Evolutionary conservation across 139 green algal species (phyloP), one percentile per base, ranked within the genome.

Genomic region (Deuterostichococcus epilithicus): DNA sequence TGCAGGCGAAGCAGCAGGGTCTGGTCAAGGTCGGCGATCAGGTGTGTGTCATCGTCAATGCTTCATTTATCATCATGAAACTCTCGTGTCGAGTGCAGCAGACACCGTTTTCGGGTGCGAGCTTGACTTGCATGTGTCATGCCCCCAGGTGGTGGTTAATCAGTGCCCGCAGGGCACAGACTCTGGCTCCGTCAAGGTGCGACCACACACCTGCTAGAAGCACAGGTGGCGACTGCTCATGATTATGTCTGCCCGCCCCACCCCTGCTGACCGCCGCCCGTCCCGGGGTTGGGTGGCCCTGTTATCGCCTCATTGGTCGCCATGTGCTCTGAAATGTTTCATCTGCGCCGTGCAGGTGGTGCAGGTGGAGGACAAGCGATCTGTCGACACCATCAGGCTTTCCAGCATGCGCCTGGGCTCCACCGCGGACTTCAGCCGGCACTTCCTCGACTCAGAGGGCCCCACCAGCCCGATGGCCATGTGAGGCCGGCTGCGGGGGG

Each of bases 21-120:
- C 77, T 90, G 58, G 81, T 88, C 30, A 32, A 45, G 37, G 47
- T 66, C 3, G 85, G 85, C 23, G 85, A 90, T 78, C 78, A 80
- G 32, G 85, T 89, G 68, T n/a, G n/a, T n/a, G n/a, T n/a, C n/a
- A n/a, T n/a, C n/a, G n/a, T n/a, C n/a, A n/a, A n/a, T n/a, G n/a
- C n/a, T n/a, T n/a, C n/a, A n/a, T n/a, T n/a, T n/a, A n/a, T n/a
- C n/a, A n/a, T n/a, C n/a, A n/a, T n/a, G n/a, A n/a, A n/a, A n/a
- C n/a, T n/a, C n/a, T n/a, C n/a, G n/a, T n/a, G n/a, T n/a, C n/a
- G n/a, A n/a, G n/a, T n/a, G n/a, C n/a, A n/a, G n/a, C n/a, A n/a
- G n/a, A n/a, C n/a, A n/a, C n/a, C n/a, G n/a, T n/a, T n/a, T n/a
- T n/a, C n/a, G n/a, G n/a, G n/a, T n/a, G n/a, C n/a, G n/a, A n/a